Evolutionary conservation across 192 early-diverging fungal species (phyloP), one percentile per base, ranked within the genome.

Genomic region (Neocallimastix lanati): DNA sequence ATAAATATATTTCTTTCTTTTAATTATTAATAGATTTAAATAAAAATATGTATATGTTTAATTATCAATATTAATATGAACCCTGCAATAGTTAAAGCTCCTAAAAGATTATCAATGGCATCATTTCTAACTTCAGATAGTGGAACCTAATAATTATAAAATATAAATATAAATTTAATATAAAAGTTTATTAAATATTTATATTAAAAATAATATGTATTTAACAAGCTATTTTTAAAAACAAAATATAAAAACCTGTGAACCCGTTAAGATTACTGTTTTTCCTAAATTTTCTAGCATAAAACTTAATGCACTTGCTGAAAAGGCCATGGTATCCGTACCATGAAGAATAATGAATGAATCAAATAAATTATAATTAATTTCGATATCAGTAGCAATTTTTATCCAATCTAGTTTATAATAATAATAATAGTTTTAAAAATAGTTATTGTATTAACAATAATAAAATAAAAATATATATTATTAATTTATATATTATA

Each of bases 21-120:
- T n/a, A n/a, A n/a, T n/a, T n/a, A n/a, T n/a, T n/a, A n/a, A n/a
- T n/a, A n/a, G n/a, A n/a, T n/a, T n/a, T n/a, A n/a, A n/a, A n/a
- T n/a, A n/a, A n/a, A n/a, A n/a, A n/a, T n/a, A n/a, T n/a, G n/a
- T n/a, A n/a, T n/a, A n/a, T n/a, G n/a, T n/a, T n/a, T n/a, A n/a
- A n/a, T n/a, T n/a, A n/a, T n/a, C n/a, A n/a, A 95, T 81, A 98
- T 97, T 29, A 96, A 93, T 91, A 95, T 98, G 80, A 98, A 96
- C 0, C 98, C 95, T 16, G 98, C 98, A 81, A 99, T 97, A 2
- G 95, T 99, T 29, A 99, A 86, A 6, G 96, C 96, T 1, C 96
- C 95, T 4, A 99, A 84, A 28, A 99, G 87, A 84, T 99, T 99
- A 78, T 99, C 98, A 15, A 97, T 91, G 0, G 95, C 98, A 84